Evolutionary conservation across 495 filamentous ascomycete species (phyloP).

Genomic region (Bacidia rubella): DNA sequence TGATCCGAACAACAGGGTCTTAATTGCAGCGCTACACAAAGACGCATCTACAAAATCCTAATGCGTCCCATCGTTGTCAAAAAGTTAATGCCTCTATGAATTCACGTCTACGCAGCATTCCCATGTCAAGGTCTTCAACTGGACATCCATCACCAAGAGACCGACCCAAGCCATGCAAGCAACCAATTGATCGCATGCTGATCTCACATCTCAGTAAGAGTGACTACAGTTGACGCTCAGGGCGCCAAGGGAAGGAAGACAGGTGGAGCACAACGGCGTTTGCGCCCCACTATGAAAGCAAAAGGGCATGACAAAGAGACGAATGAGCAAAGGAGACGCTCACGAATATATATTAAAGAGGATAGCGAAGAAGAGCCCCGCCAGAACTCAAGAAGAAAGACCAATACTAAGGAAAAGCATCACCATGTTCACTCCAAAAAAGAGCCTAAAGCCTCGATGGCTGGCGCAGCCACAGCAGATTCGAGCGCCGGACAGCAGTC

Average conservation of each 20-base stretch:
- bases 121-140: background rate
- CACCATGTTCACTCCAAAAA: slow-evolving; percentile 36
- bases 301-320: slow-evolving; percentile 11
- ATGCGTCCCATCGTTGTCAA: no score
- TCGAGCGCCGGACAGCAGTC: slow-evolving; percentile 24
- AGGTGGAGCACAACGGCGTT: background rate
- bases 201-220: background rate
- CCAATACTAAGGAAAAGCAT: slow-evolving; percentile 38
- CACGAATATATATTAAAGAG: slow-evolving; percentile 16
- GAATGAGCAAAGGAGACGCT: slow-evolving; percentile 16
- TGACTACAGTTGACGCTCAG: background rate
- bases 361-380: slow-evolving; percentile 23
- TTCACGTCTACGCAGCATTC: background rate
- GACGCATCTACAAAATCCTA: no score
- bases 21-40: no score
- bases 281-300: background rate
- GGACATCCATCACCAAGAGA: background rate
- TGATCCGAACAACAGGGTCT: no score
- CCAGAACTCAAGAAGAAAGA: slow-evolving; percentile 39
- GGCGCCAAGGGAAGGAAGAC: background rate
- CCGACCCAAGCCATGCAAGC: background rate
- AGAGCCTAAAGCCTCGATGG: background rate
- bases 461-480: slow-evolving; percentile 34
- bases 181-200: background rate
- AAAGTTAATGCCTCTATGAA: no score